These are phyloP conservation scores for Aspergillus baeticus DNA, from an alignment of 495 filamentous ascomycete genomes.

Conservation along the genomic window DNA sequence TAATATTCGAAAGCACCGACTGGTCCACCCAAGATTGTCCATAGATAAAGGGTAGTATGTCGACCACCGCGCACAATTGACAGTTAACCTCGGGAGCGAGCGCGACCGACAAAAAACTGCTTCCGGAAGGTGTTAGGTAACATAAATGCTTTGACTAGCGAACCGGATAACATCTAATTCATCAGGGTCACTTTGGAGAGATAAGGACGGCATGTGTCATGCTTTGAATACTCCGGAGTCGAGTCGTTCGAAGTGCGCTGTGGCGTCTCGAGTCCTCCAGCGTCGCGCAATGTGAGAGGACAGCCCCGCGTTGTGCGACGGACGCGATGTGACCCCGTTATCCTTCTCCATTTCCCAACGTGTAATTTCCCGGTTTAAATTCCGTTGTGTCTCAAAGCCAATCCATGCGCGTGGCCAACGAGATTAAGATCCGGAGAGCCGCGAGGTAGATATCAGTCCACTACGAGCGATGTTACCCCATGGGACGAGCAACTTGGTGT, in stretches of 20 bases:
- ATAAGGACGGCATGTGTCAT: constrained; percentile 9
- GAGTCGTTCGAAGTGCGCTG: neutral
- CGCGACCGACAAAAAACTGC: constrained; percentile 13
- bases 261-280: neutral
- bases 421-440: neutral
- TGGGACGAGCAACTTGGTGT: neutral
- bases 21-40: too few species aligned
- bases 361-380: neutral
- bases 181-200: neutral
- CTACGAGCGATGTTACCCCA: neutral
- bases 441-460: neutral
- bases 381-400: neutral
- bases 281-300: neutral
- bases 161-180: neutral
- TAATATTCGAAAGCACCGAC: too few species aligned
- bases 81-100: neutral
- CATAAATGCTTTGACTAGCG: constrained; percentile 14
- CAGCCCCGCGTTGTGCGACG: neutral
- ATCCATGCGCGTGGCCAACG: neutral
- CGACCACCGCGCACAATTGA: neutral
- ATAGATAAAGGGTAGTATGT: neutral
- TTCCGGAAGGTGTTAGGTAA: constrained; percentile 24
- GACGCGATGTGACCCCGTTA: constrained; percentile 1
- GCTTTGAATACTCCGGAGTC: too few species aligned
- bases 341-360: neutral